phyloP scores from a whole-genome alignment of 1,284 basidiomycete species.

The Exobasidium rhododendri region DNA sequence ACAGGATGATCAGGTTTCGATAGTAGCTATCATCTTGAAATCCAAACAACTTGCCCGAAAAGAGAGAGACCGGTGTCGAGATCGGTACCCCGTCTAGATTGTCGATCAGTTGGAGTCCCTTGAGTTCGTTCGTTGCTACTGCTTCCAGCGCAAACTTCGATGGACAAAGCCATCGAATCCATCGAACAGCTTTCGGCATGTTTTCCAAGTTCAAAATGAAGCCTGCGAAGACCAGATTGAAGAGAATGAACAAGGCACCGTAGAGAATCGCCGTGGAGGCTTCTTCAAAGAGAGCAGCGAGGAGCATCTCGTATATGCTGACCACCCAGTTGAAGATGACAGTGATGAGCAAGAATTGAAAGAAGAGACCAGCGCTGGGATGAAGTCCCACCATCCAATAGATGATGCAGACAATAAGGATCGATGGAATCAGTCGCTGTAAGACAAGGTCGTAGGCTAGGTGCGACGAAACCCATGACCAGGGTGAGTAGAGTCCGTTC shows the following conservation, averaged over 20 bases:
- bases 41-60: constrained; percentile 34
- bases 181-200: constrained; percentile 29
- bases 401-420: constrained; percentile 14
- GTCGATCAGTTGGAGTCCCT: constrained; percentile 31
- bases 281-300: constrained; percentile 32
- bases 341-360: constrained; percentile 40
- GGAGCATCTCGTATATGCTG: constrained; percentile 36
- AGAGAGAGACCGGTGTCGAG: constrained; percentile 23
- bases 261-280: constrained; percentile 32
- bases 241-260: constrained; percentile 32
- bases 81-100: constrained; percentile 20
- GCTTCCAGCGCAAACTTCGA: constrained; percentile 46
- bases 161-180: constrained; percentile 39
- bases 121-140: constrained; percentile 33
- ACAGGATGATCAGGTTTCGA: constrained; percentile 35
- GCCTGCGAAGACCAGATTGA: constrained; percentile 40
- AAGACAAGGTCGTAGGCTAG: constrained; percentile 33
- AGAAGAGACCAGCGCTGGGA: constrained; percentile 28
- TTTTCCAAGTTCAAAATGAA: constrained; percentile 40
- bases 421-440: constrained; percentile 25
- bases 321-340: constrained; percentile 31
- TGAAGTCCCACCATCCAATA: constrained; percentile 34
- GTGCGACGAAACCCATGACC: constrained; percentile 35
- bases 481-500: constrained; percentile 32
- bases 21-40: constrained; percentile 34